Conservation (phyloP, 2,329 filamentous ascomycete species). For the Lasiodiplodia theobromae region DNA sequence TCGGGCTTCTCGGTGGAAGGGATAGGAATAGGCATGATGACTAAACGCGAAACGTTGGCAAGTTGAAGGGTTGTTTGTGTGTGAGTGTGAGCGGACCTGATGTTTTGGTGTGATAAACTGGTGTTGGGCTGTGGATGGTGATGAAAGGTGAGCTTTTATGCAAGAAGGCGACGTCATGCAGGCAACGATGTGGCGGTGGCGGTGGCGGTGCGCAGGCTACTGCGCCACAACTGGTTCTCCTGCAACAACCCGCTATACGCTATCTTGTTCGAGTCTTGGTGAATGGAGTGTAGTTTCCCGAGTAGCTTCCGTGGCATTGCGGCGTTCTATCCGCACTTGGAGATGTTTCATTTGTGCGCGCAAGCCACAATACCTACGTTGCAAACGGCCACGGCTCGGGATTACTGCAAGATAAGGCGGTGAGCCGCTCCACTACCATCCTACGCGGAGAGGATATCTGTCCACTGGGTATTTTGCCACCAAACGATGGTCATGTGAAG, state of each 20-base stretch:
- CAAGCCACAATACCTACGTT: no score
- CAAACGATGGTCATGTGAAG: not conserved
- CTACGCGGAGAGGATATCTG: not conserved
- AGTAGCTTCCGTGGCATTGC: no score
- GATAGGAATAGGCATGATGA: constrained; percentile 31
- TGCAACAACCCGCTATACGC: no score
- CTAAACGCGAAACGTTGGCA: not conserved
- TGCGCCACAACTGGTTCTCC: not conserved
- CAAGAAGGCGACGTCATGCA: not conserved
- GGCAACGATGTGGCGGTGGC: not conserved
- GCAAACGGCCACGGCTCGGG: no score
- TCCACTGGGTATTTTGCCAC: not conserved
- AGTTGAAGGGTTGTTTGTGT: no score
- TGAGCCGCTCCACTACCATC: not conserved
- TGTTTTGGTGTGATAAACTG: not conserved
- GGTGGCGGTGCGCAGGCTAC: not conserved
- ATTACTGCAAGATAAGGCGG: constrained; percentile 1
- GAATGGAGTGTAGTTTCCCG: no score
- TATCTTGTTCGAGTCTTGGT: no score
- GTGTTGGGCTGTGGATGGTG: not conserved
- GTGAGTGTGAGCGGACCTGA: not conserved
- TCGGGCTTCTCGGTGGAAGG: constrained; percentile 31
- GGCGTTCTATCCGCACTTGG: no score
- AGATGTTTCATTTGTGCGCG: no score
- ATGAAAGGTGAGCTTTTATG: constrained; percentile 7